Evolutionary conservation across 2,329 filamentous ascomycete genomes (phyloP).

Genomic region (Escovopsis sp.): DNA sequence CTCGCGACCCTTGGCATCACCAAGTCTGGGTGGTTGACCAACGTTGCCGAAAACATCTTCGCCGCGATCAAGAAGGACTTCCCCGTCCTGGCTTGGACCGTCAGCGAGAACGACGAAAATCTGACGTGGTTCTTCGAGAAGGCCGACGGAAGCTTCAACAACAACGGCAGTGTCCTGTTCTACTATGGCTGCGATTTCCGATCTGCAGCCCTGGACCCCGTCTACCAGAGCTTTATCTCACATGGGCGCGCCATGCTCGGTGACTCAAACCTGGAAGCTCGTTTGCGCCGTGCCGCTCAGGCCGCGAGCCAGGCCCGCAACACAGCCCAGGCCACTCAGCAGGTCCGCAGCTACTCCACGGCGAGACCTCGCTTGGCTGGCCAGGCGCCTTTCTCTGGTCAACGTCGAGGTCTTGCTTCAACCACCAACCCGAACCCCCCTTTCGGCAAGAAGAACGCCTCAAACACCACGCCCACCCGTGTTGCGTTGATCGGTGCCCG

Average conservation of each 20-base stretch:
- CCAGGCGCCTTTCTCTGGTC: conserved; percentile 37
- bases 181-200: conserved; percentile 83
- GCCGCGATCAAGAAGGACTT: conserved; percentile 87
- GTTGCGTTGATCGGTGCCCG: conserved; percentile 82
- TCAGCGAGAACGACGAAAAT: conserved; percentile 91
- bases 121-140: conserved; percentile 98
- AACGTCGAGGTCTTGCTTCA: conserved; percentile 10
- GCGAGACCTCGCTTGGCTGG: conserved; percentile 8
- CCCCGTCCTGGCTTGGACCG: conserved; percentile 87
- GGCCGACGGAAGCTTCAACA: conserved; percentile 79
- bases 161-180: conserved; percentile 81
- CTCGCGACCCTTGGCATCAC: conserved; percentile 86
- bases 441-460: conserved; percentile 74
- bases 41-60: conserved; percentile 92
- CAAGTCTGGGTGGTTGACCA: conserved; percentile 86
- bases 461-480: conserved; percentile 63
- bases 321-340: conserved; percentile 10
- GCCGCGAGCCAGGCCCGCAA: conserved; percentile 43
- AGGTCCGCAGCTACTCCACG: conserved; percentile 10
- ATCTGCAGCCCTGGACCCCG: conserved; percentile 58
- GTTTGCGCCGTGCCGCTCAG: conserved; percentile 63
- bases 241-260: conserved; percentile 78
- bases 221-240: conserved; percentile 74
- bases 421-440: conserved; percentile 52
- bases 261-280: conserved; percentile 76